Conservation (phyloP, 768 basidiomycete genomes). For the Neoboletus subvelutipes region DNA sequence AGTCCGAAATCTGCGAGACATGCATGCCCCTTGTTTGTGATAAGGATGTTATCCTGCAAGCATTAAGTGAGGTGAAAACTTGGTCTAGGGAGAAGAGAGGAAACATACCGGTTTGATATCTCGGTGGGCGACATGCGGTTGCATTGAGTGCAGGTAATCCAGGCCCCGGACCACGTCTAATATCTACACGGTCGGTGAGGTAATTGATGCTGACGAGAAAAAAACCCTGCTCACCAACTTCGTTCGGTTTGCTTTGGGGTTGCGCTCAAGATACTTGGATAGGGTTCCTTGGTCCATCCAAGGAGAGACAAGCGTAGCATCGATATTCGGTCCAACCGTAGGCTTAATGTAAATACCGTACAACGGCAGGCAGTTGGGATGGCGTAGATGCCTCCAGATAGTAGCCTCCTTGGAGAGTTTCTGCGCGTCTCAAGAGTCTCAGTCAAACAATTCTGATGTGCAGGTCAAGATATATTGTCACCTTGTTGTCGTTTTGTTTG, state of each 20-base stretch:
- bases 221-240: slow-evolving; percentile 31
- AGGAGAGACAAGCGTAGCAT: slow-evolving; percentile 35
- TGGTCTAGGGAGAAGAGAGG: background rate
- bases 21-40: slow-evolving; percentile 40
- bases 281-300: slow-evolving; percentile 40
- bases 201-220: background rate
- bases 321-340: slow-evolving; percentile 15
- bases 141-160: slow-evolving; percentile 41
- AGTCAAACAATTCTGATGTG: background rate
- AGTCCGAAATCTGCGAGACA: slow-evolving; percentile 54
- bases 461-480: slow-evolving; percentile 3
- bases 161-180: slow-evolving; percentile 45
- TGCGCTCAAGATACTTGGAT: slow-evolving; percentile 26
- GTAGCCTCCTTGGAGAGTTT: slow-evolving; percentile 32
- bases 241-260: slow-evolving; percentile 26
- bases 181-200: slow-evolving; percentile 30
- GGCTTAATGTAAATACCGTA: slow-evolving; percentile 30
- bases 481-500: slow-evolving; percentile 13
- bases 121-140: slow-evolving; percentile 36
- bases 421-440: slow-evolving; percentile 7
- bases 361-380: slow-evolving; percentile 37
- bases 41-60: slow-evolving; percentile 46
- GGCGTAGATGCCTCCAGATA: slow-evolving; percentile 35
- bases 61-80: slow-evolving; percentile 9
- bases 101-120: slow-evolving; percentile 32